A percentile compares a stretch with the other conserved stretches of the same genome.
Evolutionary conservation across 805 yeast genomes (phyloP).

Genomic region (Priceomyces melissophilus): DNA sequence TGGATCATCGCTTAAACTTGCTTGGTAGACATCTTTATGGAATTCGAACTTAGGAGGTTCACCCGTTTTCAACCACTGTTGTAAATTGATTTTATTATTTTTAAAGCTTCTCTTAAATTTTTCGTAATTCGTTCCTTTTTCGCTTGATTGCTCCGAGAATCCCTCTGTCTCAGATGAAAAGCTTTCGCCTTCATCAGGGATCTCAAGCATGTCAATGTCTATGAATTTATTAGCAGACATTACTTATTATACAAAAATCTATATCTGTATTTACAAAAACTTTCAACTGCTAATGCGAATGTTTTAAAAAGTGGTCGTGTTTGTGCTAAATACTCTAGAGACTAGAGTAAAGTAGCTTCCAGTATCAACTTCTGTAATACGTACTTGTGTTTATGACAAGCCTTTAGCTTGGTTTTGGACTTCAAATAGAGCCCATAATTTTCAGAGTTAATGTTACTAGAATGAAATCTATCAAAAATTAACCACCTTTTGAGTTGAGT

Average conservation of each 20-base stretch:
- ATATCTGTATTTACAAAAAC: not conserved
- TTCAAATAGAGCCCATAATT: slow-evolving; percentile 3
- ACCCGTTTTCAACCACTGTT: slow-evolving; percentile 43
- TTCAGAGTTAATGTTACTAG: slow-evolving; percentile 1
- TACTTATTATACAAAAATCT: slow-evolving; percentile 1
- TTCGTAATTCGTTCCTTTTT: not conserved
- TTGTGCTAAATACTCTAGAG: not conserved
- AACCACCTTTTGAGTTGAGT: slow-evolving; percentile 15
- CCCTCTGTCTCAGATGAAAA: slow-evolving; percentile 27
- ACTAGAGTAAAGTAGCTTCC: slow-evolving; percentile 7
- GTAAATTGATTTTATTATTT: slow-evolving; percentile 32
- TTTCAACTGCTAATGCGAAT: slow-evolving; percentile 1
- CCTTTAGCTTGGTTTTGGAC: slow-evolving; percentile 8
- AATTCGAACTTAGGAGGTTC: slow-evolving; percentile 36
- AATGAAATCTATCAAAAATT: slow-evolving; percentile 5
- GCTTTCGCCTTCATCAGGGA: slow-evolving; percentile 31
- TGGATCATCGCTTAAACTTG: slow-evolving; percentile 35
- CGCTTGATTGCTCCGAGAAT: slow-evolving; percentile 13
- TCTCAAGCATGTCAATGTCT: slow-evolving; percentile 44
- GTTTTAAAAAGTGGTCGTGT: slow-evolving; percentile 1
- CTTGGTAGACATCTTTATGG: slow-evolving; percentile 38
- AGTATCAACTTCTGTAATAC: slow-evolving; percentile 12
- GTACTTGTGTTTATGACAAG: slow-evolving; percentile 12
- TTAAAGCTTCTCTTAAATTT: not conserved
- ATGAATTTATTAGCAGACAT: slow-evolving; percentile 19